Evolutionary conservation across 106 monocot species (phyloP).

Genomic region (Gastrodia elata): DNA sequence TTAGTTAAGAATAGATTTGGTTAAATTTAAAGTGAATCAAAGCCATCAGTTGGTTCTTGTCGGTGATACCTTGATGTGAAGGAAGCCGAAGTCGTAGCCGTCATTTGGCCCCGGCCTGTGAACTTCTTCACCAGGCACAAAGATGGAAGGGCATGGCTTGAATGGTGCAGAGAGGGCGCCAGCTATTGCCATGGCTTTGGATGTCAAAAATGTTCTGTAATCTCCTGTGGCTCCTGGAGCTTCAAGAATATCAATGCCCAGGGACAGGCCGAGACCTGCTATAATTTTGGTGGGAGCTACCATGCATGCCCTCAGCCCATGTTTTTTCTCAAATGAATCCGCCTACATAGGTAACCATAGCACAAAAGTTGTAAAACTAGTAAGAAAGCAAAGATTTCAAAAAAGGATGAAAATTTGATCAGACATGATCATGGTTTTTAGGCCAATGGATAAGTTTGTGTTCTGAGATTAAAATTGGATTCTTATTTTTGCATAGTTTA

Average conservation of each 20-base stretch:
- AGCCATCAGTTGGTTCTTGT: no score
- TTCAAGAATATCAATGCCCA: constrained; percentile 92
- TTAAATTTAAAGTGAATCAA: no score
- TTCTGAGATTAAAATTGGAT: no score
- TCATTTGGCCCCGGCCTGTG: constrained; percentile 45
- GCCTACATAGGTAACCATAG: constrained; percentile 36
- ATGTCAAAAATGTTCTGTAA: constrained; percentile 79
- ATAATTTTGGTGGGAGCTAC: constrained; percentile 99
- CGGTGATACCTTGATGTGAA: constrained; percentile 98
- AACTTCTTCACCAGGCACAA: constrained; percentile 80
- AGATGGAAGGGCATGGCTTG: constrained; percentile 56
- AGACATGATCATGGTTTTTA: no score
- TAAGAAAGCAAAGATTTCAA: no score
- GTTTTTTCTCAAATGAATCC: constrained; percentile 53
- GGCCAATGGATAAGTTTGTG: no score
- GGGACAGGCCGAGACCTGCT: constrained; percentile 83
- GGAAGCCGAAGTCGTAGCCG: constrained; percentile 97
- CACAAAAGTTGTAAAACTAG: no score
- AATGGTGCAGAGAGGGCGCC: constrained; percentile 85
- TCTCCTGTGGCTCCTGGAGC: constrained; percentile 97
- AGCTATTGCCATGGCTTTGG: constrained; percentile 78
- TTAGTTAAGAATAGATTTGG: no score
- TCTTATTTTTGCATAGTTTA: no score
- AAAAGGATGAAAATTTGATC: no score
- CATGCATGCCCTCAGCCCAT: constrained; percentile 86